These are phyloP conservation scores for Tubosaeta brunneosetosa DNA, from an alignment of 768 basidiomycete genomes.

Conservation along the genomic window DNA sequence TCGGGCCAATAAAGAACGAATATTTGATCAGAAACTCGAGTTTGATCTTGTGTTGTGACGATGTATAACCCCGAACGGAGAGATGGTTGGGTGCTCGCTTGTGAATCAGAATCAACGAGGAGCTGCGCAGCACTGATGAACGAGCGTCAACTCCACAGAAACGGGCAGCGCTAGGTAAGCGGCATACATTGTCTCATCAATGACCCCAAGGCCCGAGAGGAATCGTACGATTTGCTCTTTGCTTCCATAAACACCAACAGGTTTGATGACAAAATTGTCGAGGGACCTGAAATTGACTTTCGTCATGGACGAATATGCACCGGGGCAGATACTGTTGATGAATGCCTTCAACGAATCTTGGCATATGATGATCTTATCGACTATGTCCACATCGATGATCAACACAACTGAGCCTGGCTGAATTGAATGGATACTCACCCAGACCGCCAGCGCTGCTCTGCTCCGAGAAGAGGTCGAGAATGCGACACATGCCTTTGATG, in stretches of 20 bases:
- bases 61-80: conserved; percentile 24
- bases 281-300: conserved; percentile 34
- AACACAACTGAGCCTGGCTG: too few species aligned
- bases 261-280: conserved; percentile 36
- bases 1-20: conserved; percentile 63
- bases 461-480: too few species aligned
- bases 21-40: conserved; percentile 18
- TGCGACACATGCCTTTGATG: conserved; percentile 29
- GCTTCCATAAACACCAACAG: conserved; percentile 55
- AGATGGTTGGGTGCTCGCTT: not conserved
- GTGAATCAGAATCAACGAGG: conserved; percentile 6
- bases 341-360: conserved; percentile 46
- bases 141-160: not conserved
- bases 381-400: too few species aligned
- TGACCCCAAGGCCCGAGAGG: conserved; percentile 31
- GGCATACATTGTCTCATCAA: conserved; percentile 40
- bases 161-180: not conserved
- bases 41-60: conserved; percentile 4
- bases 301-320: conserved; percentile 50
- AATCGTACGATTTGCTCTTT: conserved; percentile 47
- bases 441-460: conserved; percentile 41
- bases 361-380: conserved; percentile 51
- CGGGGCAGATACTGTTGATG: conserved; percentile 46
- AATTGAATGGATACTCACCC: conserved; percentile 30
- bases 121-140: conserved; percentile 12